phyloP scores from a whole-genome alignment of 345 rosid genomes.

The Aquilaria sinensis region DNA sequence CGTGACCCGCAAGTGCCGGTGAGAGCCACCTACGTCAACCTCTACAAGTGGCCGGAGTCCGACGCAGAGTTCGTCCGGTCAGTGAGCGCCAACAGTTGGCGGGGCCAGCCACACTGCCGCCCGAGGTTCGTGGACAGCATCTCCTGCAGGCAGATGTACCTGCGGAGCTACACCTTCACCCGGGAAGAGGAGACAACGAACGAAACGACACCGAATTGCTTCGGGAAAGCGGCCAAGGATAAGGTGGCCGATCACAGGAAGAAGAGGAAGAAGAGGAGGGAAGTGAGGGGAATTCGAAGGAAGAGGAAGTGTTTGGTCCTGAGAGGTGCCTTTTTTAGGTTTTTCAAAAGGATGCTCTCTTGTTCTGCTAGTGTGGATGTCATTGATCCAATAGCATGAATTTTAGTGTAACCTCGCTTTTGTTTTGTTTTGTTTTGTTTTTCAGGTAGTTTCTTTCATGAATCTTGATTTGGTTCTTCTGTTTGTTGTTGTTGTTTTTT shows the following conservation, averaged over 20 bases:
- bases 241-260: conserved; percentile 13
- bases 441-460: too few relatives aligned
- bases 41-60: conserved; percentile 76
- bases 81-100: conserved; percentile 20
- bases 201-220: conserved; percentile 35
- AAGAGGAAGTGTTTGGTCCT: conserved; percentile 36
- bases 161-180: conserved; percentile 79
- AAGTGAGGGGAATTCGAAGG: conserved; percentile 19
- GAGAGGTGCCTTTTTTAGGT: conserved; percentile 43
- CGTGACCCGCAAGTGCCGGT: conserved; percentile 56
- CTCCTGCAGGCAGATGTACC: conserved; percentile 78
- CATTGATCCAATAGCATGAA: conserved; percentile 18
- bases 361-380: conserved; percentile 53
- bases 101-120: conserved; percentile 13
- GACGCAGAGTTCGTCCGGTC: conserved; percentile 61
- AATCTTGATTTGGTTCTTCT: too few relatives aligned
- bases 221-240: conserved; percentile 30
- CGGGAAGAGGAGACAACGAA: conserved; percentile 36
- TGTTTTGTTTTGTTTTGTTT: too few relatives aligned
- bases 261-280: conserved; percentile 7
- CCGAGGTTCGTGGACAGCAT: conserved; percentile 71
- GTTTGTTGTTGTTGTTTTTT: too few relatives aligned
- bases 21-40: conserved; percentile 60
- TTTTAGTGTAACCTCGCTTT: too few relatives aligned
- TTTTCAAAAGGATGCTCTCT: conserved; percentile 45